These are phyloP conservation scores for Jaenimonas drosophilae DNA, from an alignment of 208 protist genomes.

Conservation along the genomic window DNA sequence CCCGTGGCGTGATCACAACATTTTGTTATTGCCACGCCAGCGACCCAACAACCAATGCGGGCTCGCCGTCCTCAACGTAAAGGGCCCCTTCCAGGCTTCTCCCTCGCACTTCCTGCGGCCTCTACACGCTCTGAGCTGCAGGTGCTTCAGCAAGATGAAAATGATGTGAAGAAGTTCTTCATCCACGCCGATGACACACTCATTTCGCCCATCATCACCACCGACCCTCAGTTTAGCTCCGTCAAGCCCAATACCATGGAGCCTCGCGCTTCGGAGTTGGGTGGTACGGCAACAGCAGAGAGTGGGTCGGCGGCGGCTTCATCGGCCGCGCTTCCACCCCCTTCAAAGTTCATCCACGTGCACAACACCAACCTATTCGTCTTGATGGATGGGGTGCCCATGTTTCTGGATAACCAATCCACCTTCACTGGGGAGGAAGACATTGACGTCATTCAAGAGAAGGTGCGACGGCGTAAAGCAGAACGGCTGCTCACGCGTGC, in stretches of 20 bases:
- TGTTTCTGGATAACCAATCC: slow-evolving; percentile 75
- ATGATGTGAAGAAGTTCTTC: slow-evolving; percentile 62
- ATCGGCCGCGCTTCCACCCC: slow-evolving; percentile 4
- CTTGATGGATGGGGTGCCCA: slow-evolving; percentile 77
- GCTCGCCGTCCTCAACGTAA: slow-evolving; percentile 13
- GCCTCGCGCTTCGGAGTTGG: not conserved
- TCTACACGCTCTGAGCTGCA: slow-evolving; percentile 34
- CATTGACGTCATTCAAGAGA: slow-evolving; percentile 15
- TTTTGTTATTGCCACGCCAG: too few species aligned
- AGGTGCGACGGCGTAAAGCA: slow-evolving; percentile 1
- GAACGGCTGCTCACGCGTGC: not conserved
- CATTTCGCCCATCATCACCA: slow-evolving; percentile 69
- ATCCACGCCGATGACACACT: slow-evolving; percentile 69
- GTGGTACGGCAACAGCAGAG: not conserved
- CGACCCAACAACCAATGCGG: slow-evolving; percentile 18
- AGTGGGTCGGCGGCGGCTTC: not conserved
- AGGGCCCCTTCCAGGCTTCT: slow-evolving; percentile 22
- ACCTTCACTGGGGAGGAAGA: slow-evolving; percentile 54
- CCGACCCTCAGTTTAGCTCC: slow-evolving; percentile 5
- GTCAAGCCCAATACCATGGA: not conserved
- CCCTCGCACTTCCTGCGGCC: slow-evolving; percentile 43
- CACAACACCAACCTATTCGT: slow-evolving; percentile 87
- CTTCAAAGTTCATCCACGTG: slow-evolving; percentile 72
- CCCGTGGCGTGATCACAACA: too few species aligned
- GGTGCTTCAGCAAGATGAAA: slow-evolving; percentile 47